Base-by-base conservation (phyloP, 2,329 filamentous ascomycete genomes). In the Pestalotiopsis sp. region DNA sequence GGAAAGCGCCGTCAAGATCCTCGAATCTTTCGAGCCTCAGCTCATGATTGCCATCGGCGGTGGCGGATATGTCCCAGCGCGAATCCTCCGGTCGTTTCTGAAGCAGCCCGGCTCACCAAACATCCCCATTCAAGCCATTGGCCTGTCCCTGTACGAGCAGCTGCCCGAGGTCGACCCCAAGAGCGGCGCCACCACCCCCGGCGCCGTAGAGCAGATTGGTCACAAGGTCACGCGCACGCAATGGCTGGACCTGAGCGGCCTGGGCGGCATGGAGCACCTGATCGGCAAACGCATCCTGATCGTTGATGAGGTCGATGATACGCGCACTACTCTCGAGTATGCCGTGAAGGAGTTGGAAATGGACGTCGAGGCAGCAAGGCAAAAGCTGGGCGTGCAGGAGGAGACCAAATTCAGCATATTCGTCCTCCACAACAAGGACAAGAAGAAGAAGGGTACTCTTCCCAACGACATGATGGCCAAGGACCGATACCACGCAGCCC, bases 11-110 rank as follows among this genome's bases (percentile, higher is more conserved):
- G 86, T 89, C 71, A 85, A 86, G 75, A 97, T 98, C 79, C 90
- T 99, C 75, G 84, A 90, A 78, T 89, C 93, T 17, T 94, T 97
- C 86, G 88, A 94, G 79, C 96, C 96, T 52, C 93, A 97, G 81
- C 92, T 99, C 74, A 97, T 99, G 88, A 97, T 99, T 81, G 96
- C 96, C 78, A 98, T 98, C 80, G 96, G 96, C 75, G 96, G 96
- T 72, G 96, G 96, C 75, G 96, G 96, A 76, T 99, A 98, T 82
- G 94, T 99, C 55, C 96, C 96, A 70, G 96, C 96, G 59, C 93
- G 96, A 75, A 99, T 99, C 80, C 89, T 99, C 71, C 93, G 96
- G 71, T 98, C 96, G 22, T 99, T 99, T 86, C 92, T 99, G 80
- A 98, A 97, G 87, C 89, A 90, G 78, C 87, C 93, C 69, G 93